These are phyloP conservation scores for Linnemannia exigua DNA, from an alignment of 192 early-diverging fungal species.

Conservation along the genomic window DNA sequence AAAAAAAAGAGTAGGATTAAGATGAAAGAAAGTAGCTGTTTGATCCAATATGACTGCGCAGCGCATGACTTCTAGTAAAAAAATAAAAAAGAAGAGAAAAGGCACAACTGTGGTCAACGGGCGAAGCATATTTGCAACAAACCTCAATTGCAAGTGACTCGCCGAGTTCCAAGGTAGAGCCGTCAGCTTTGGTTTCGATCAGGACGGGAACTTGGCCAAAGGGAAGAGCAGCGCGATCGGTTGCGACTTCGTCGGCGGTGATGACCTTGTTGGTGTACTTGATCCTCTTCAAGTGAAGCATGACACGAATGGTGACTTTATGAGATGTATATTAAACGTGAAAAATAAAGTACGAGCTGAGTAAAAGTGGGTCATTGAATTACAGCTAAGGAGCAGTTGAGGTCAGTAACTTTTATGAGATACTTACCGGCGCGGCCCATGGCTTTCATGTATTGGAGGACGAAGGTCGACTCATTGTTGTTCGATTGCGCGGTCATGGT, in stretches of 20 bases:
- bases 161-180: constrained; percentile 35
- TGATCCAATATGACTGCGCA: background rate
- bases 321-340: too few relatives aligned
- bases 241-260: constrained; percentile 17
- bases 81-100: too few relatives aligned
- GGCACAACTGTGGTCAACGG: too few relatives aligned
- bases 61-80: background rate
- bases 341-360: background rate
- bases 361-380: background rate
- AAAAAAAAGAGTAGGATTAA: background rate
- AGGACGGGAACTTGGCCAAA: constrained; percentile 49
- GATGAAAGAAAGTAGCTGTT: too few relatives aligned
- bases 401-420: background rate
- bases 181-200: constrained; percentile 26
- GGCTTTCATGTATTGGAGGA: constrained; percentile 42
- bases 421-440: constrained; percentile 46
- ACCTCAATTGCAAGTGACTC: constrained; percentile 50
- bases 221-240: constrained; percentile 16
- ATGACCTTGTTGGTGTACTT: constrained; percentile 41
- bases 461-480: constrained; percentile 23
- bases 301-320: constrained; percentile 13
- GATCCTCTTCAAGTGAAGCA: constrained; percentile 37
- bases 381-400: background rate
- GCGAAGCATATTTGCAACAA: background rate
- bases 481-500: background rate